phyloP scores from a whole-genome alignment of 768 basidiomycete species.

The Clitopilus passeckerianus region DNA sequence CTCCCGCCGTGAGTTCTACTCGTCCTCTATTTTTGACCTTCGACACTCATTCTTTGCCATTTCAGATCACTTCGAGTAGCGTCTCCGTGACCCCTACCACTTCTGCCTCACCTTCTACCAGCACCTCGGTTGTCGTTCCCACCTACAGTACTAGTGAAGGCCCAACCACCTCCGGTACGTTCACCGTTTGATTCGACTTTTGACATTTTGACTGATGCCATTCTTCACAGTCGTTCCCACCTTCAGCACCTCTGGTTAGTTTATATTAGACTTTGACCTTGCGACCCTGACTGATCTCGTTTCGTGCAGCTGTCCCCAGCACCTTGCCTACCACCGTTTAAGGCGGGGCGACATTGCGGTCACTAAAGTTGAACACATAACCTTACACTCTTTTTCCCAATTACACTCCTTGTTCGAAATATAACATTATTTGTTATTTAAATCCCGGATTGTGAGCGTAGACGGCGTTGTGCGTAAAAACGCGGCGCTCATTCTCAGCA shows the following conservation, averaged over 20 bases:
- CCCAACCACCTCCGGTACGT: neutral
- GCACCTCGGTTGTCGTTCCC: neutral
- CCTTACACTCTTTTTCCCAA: too few relatives aligned
- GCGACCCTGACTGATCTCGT: neutral
- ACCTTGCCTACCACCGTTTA: neutral
- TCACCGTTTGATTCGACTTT: neutral
- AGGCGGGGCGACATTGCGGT: too few relatives aligned
- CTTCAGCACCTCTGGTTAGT: neutral
- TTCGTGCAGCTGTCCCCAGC: neutral
- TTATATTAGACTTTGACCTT: too few relatives aligned
- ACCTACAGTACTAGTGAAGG: neutral
- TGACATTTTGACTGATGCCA: neutral
- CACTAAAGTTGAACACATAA: too few relatives aligned
- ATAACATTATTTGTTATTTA: too few relatives aligned
- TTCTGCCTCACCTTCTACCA: neutral
- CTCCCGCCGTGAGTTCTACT: neutral
- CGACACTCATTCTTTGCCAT: neutral
- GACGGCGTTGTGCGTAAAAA: too few relatives aligned
- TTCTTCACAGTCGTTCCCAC: neutral
- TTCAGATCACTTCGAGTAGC: neutral
- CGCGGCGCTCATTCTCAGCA: too few relatives aligned
- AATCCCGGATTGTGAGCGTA: too few relatives aligned
- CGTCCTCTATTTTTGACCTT: neutral
- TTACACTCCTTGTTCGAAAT: too few relatives aligned
- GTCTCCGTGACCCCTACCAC: neutral